Conservation (phyloP, 139 green algal species). For the Chlorella ohadii region DNA sequence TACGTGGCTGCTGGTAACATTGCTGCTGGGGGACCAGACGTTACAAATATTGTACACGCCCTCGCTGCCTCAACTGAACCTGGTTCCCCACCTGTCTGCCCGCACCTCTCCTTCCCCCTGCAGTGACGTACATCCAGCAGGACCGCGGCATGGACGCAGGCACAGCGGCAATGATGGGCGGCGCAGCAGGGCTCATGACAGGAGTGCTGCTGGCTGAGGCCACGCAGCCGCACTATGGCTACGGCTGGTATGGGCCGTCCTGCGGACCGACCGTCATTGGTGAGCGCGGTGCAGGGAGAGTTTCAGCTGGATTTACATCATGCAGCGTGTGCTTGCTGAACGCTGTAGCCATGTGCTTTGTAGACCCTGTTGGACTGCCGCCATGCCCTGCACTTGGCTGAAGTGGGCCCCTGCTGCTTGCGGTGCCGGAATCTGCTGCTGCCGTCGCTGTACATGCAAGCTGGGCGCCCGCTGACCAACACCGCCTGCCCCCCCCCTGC, state of each 20-base stretch:
- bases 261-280: background rate
- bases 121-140: background rate
- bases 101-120: background rate
- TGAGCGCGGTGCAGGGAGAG: background rate
- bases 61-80: too few species aligned
- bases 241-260: background rate
- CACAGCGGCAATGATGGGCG: background rate
- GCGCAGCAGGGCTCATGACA: background rate
- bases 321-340: too few species aligned
- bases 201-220: slow-evolving; percentile 9
- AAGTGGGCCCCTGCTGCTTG: background rate
- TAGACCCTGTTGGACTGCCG: too few species aligned
- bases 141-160: background rate
- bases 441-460: slow-evolving; percentile 15
- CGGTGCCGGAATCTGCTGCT: background rate
- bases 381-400: background rate
- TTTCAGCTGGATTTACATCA: too few species aligned
- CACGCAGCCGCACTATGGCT: background rate
- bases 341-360: too few species aligned
- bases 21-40: too few species aligned
- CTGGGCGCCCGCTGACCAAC: background rate
- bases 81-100: too few species aligned
- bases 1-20: too few species aligned
- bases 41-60: too few species aligned
- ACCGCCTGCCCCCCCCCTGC: too few species aligned